A percentile compares a stretch with the other conserved stretches of the same genome.
Conservation (phyloP, 2,329 filamentous ascomycete genomes). For the Penicillium palitans region DNA sequence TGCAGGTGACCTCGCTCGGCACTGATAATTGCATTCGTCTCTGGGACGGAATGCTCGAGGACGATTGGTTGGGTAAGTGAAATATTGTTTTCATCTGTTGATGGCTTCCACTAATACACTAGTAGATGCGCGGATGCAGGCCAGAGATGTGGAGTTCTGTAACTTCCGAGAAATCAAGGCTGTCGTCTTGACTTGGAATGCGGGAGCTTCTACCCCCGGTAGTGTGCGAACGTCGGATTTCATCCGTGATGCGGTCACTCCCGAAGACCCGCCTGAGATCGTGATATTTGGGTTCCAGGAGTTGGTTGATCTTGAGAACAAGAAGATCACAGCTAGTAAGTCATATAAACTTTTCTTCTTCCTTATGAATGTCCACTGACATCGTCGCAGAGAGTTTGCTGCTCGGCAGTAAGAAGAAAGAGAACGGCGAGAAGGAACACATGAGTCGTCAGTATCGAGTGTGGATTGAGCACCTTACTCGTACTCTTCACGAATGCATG, state of each 20-base stretch:
- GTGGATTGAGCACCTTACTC: slow-evolving; percentile 87
- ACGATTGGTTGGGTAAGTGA: slow-evolving; percentile 77
- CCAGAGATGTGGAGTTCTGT: slow-evolving; percentile 78
- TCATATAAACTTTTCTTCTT: slow-evolving; percentile 16
- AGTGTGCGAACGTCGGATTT: slow-evolving; percentile 77
- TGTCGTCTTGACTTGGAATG: slow-evolving; percentile 92
- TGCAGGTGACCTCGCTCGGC: slow-evolving; percentile 83
- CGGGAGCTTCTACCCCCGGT: slow-evolving; percentile 88
- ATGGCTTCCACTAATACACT: slow-evolving; percentile 18
- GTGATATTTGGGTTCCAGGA: slow-evolving; percentile 97
- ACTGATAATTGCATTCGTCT: slow-evolving; percentile 79
- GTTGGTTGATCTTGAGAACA: slow-evolving; percentile 95
- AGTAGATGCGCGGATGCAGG: slow-evolving; percentile 78
- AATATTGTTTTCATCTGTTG: neutral
- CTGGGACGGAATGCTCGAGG: slow-evolving; percentile 91
- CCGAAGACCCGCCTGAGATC: slow-evolving; percentile 80
- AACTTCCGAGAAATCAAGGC: slow-evolving; percentile 78
- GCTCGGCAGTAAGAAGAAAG: slow-evolving; percentile 77
- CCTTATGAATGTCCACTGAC: slow-evolving; percentile 29
- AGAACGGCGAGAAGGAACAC: slow-evolving; percentile 72
- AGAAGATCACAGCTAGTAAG: slow-evolving; percentile 89
- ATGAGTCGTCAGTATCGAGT: slow-evolving; percentile 98
- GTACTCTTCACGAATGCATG: slow-evolving; percentile 80
- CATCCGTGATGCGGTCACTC: slow-evolving; percentile 74
- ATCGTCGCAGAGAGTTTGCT: slow-evolving; percentile 69